Percentiles rank a stretch among this genome's conserved stretches.
These are phyloP conservation scores for Helicocarpus griseus DNA, from an alignment of 2,329 filamentous ascomycete species.

Conservation along the genomic window DNA sequence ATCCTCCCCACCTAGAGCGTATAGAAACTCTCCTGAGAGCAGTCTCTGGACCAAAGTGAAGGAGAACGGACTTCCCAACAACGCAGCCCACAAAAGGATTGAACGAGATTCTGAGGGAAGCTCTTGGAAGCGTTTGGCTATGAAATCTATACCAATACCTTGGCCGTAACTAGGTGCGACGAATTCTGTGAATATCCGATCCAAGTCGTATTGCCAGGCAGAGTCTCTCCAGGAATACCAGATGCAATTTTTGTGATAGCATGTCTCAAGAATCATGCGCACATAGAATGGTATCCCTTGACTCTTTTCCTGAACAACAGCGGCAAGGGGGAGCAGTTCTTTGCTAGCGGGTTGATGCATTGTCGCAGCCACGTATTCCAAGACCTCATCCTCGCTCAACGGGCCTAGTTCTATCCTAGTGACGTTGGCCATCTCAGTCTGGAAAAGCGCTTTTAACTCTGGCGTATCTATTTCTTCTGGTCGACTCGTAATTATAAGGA, in stretches of 20 bases:
- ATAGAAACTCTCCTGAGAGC: constrained; percentile 64
- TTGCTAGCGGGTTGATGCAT: constrained; percentile 60
- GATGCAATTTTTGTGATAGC: constrained; percentile 76
- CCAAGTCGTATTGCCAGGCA: constrained; percentile 75
- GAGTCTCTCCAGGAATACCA: constrained; percentile 82
- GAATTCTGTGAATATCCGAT: constrained; percentile 78
- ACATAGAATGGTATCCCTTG: constrained; percentile 86
- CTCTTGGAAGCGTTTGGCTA: constrained; percentile 67
- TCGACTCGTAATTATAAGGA: constrained; percentile 68
- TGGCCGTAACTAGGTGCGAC: constrained; percentile 68
- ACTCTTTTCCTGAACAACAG: constrained; percentile 82
- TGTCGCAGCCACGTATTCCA: constrained; percentile 72
- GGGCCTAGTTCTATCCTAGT: constrained; percentile 65
- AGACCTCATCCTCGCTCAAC: constrained; percentile 68
- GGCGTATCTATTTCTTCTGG: constrained; percentile 53
- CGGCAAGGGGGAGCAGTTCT: constrained; percentile 65
- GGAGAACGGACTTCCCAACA: constrained; percentile 74
- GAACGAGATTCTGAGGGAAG: constrained; percentile 63
- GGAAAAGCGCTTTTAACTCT: constrained; percentile 30
- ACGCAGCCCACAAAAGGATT: constrained; percentile 75
- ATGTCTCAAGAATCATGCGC: constrained; percentile 79
- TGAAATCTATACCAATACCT: constrained; percentile 72
- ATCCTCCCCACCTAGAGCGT: constrained; percentile 39
- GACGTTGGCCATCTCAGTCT: constrained; percentile 44
- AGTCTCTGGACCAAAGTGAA: constrained; percentile 71